Base-by-base conservation (phyloP, 352 stramenopile genomes). In the Globisporangium viniferum region DNA sequence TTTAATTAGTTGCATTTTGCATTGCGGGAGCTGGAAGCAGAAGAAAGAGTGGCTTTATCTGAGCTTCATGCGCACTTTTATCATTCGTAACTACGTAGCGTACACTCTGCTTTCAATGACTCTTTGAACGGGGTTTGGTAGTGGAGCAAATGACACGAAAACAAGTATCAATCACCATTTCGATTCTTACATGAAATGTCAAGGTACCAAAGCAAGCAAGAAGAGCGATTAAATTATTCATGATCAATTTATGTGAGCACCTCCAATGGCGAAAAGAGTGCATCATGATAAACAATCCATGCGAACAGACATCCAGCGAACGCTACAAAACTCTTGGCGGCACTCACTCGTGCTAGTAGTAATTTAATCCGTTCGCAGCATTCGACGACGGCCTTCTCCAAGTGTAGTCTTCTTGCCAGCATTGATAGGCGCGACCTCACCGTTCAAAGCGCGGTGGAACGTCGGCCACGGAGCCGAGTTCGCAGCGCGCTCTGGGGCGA, bases 1-100 rank as follows among this genome's bases (percentile, higher is more conserved):
- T 64, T 64, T 5, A 29, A 64, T 22, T 64, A 64, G 41, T 18
- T 22, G 15, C 54, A 18, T 35, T 27, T 59, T 41, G 27, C 53
- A 39, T 59, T 59, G 20, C 18, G 54, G 27, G 8, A 24, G 7
- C 29, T 14, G 18, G 15, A 18, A 22, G 20, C 41, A 10, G 53
- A 36, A 59, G 12, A 10, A n/a, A 27, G 54, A 41, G 54, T 41
- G 54, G n/a, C 0, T 59, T 27, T 59, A 8, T 41, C 15, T 20
- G 53, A 59, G 53, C 20, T 59, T 20, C 39, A 48, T 7, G 3
- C 22, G 15, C 33, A 5, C 14, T 59, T 59, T 27, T 7, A 24
- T 29, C 5, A 24, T 15, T 36, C 14, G 24, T 12, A 31, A 10
- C 5, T 15, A 7, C 12, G 14, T 22, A 29, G 27, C 14, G 12